A percentile compares a stretch with the other conserved stretches of the same genome.
These are phyloP conservation scores for Coniosporium apollinis DNA, from an alignment of 495 filamentous ascomycete species.

Conservation along the genomic window DNA sequence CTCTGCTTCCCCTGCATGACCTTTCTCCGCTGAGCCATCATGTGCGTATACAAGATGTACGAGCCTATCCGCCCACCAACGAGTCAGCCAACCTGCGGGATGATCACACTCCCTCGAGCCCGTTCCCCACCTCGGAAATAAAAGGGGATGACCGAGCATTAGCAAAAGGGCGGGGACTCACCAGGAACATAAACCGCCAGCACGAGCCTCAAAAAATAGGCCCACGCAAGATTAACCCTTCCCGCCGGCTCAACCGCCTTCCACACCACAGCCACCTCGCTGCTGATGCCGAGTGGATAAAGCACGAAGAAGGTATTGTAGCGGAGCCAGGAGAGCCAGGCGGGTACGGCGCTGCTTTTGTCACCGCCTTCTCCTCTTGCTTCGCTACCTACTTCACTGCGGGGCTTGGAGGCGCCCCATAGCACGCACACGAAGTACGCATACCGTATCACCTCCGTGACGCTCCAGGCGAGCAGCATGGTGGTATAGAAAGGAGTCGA, in stretches of 20 bases:
- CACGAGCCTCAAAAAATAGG: slow-evolving; percentile 30
- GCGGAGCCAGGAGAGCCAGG: slow-evolving; percentile 58
- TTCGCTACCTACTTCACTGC: too few species aligned
- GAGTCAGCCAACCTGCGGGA: slow-evolving; percentile 8
- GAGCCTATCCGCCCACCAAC: slow-evolving; percentile 40
- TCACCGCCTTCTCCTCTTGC: too few species aligned
- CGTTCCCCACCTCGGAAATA: neutral
- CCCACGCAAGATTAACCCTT: slow-evolving; percentile 31
- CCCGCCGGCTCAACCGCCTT: slow-evolving; percentile 42
- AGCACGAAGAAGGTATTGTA: slow-evolving; percentile 89
- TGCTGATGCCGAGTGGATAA: slow-evolving; percentile 78
- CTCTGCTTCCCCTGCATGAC: slow-evolving; percentile 33
- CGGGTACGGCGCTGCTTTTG: slow-evolving; percentile 41
- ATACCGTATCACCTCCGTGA: slow-evolving; percentile 82
- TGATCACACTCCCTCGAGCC: slow-evolving; percentile 1
- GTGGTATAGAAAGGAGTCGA: slow-evolving; percentile 36
- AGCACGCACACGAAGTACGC: slow-evolving; percentile 68
- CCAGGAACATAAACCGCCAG: slow-evolving; percentile 21
- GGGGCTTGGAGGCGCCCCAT: too few species aligned
- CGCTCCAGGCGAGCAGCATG: slow-evolving; percentile 68
- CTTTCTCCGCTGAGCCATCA: slow-evolving; percentile 79
- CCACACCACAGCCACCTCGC: slow-evolving; percentile 66
- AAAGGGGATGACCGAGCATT: too few species aligned
- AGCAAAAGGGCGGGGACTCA: slow-evolving; percentile 5
- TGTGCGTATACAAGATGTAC: slow-evolving; percentile 80